Percentiles rank a stretch among this genome's conserved stretches.
phyloP scores from a whole-genome alignment of 805 yeast species.

The Pichia kluyveri region DNA sequence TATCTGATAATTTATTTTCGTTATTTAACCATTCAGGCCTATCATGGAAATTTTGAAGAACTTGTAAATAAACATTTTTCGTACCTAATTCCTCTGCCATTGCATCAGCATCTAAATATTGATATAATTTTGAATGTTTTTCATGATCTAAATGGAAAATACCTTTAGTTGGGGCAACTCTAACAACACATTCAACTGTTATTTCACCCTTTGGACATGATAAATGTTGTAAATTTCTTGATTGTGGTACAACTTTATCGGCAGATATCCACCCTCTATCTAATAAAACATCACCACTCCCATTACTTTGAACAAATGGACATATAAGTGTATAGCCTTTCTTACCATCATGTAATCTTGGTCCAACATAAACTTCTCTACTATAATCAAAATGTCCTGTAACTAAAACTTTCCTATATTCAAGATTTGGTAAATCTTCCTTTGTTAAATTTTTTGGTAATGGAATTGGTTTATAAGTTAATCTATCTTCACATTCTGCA shows the following conservation, averaged over 20 bases:
- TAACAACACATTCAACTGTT: constrained; percentile 62
- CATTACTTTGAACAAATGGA: constrained; percentile 68
- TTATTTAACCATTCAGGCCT: constrained; percentile 38
- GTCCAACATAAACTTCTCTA: constrained; percentile 88
- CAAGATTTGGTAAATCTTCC: constrained; percentile 58
- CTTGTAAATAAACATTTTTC: constrained; percentile 70
- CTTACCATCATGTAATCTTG: constrained; percentile 62
- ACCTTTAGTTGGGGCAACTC: constrained; percentile 57
- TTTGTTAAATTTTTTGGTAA: constrained; percentile 63
- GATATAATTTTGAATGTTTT: constrained; percentile 58
- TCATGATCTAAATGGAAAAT: constrained; percentile 62
- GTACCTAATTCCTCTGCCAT: constrained; percentile 66
- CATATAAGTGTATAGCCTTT: constrained; percentile 75
- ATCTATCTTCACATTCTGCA: constrained; percentile 71
- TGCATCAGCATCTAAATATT: constrained; percentile 70
- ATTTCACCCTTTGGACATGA: constrained; percentile 69
- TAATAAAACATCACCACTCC: constrained; percentile 69
- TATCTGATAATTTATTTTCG: constrained; percentile 5
- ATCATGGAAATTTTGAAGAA: constrained; percentile 56
- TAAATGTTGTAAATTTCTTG: constrained; percentile 52
- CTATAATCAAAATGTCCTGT: constrained; percentile 76
- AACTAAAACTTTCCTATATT: constrained; percentile 69
- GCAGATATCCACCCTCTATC: constrained; percentile 91
- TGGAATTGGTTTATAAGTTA: constrained; percentile 63
- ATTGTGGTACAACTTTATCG: constrained; percentile 48